Evolutionary conservation across 2,329 filamentous ascomycete genomes (phyloP).

Genomic region (Xenoacremonium recifei): DNA sequence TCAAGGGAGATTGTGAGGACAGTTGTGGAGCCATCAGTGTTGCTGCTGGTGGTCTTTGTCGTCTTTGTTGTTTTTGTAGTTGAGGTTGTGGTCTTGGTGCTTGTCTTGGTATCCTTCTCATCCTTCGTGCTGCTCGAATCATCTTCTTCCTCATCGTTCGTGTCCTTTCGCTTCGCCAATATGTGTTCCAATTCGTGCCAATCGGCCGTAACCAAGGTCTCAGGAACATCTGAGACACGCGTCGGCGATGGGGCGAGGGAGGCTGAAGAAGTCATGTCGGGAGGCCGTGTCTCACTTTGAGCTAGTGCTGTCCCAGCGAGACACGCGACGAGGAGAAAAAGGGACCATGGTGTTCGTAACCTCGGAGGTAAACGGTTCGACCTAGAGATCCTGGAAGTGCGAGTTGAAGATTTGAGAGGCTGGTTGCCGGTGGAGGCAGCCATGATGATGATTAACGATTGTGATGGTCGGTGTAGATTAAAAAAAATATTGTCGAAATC

Average conservation of each 20-base stretch:
- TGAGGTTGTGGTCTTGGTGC: slow-evolving; percentile 5
- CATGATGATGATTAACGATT: slow-evolving; percentile 9
- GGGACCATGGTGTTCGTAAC: slow-evolving; percentile 12
- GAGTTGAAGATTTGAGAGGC: background rate
- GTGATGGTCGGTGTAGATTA: too few species aligned
- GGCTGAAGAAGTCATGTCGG: slow-evolving; percentile 2
- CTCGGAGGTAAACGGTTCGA: slow-evolving; percentile 8
- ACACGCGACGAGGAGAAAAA: slow-evolving; percentile 22
- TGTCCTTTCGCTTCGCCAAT: slow-evolving; percentile 13
- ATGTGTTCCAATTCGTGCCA: slow-evolving; percentile 1
- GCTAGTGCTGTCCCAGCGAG: slow-evolving; percentile 19
- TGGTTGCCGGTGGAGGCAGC: background rate
- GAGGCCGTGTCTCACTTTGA: slow-evolving; percentile 12
- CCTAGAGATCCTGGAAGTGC: background rate
- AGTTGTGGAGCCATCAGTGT: slow-evolving; percentile 13
- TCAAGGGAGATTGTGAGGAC: slow-evolving; percentile 21
- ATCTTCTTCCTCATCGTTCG: slow-evolving; percentile 13
- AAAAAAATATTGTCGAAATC: background rate
- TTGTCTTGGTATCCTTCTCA: slow-evolving; percentile 11
- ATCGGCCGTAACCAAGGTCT: background rate
- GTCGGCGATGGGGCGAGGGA: slow-evolving; percentile 3
- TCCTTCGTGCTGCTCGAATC: slow-evolving; percentile 6
- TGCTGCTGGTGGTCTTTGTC: slow-evolving; percentile 1
- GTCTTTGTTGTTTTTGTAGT: background rate
- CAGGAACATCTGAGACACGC: background rate